Evolutionary conservation across 805 yeast species (phyloP).

Genomic region (Starmerella sirachaensis): DNA sequence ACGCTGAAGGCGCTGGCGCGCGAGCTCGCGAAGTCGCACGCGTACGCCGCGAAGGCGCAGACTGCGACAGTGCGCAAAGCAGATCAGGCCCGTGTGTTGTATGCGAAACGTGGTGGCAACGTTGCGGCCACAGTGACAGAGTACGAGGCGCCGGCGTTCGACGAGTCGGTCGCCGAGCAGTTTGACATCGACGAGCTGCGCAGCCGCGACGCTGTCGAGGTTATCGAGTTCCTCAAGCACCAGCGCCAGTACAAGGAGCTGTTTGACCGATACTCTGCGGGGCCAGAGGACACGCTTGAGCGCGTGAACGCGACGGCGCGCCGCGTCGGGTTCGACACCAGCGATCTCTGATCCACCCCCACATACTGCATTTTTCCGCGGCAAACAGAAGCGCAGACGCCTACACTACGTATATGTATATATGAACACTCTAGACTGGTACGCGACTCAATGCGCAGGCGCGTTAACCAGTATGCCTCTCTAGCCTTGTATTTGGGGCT

Average conservation of each 20-base stretch:
- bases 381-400: too few species aligned
- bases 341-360: too few species aligned
- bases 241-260: slow-evolving; percentile 71
- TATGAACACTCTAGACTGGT: too few species aligned
- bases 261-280: slow-evolving; percentile 74
- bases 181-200: slow-evolving; percentile 31
- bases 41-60: slow-evolving; percentile 12
- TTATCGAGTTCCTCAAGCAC: slow-evolving; percentile 48
- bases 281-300: slow-evolving; percentile 64
- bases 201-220: slow-evolving; percentile 31
- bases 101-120: slow-evolving; percentile 6
- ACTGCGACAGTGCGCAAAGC: slow-evolving; percentile 6
- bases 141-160: slow-evolving; percentile 10
- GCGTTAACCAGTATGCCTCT: too few species aligned
- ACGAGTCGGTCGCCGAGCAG: slow-evolving; percentile 43
- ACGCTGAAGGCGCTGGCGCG: too few species aligned
- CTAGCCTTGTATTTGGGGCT: too few species aligned
- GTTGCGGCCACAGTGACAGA: not conserved
- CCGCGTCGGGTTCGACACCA: slow-evolving; percentile 58
- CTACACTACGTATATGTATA: too few species aligned
- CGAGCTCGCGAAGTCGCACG: slow-evolving; percentile 14
- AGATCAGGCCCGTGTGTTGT: slow-evolving; percentile 2
- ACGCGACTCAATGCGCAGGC: too few species aligned
- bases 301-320: slow-evolving; percentile 70
- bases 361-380: too few species aligned